Base-by-base conservation (phyloP, 805 yeast species). In the Metschnikowia rubicola region DNA sequence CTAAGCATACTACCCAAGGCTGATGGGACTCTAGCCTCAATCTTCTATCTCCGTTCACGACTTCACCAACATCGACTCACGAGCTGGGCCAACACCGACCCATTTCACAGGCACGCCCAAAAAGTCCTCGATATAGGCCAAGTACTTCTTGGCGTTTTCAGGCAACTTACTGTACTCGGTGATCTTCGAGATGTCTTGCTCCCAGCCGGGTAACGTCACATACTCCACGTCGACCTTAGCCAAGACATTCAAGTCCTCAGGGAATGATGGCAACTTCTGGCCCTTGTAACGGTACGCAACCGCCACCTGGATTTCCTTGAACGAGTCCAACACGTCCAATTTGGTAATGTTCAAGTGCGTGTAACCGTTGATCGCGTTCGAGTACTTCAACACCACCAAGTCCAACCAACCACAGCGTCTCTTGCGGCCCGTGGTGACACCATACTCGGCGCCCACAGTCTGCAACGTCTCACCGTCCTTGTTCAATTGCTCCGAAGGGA, bases 331-430 rank as follows among this genome's bases (percentile, higher is more conserved):
- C 37, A 94, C 97, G 63, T 94, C 99, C 63, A 94, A 80, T 70
- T 94, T 94, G 59, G 99, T 94, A 66, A 94, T 85, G 78, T 94
- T 94, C 65, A 94, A 76, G 43, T 86, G 79, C 39, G 99, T 94
- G 80, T 92, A 94, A 47, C 99, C 99, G 65, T 94, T 94, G 68
- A 94, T 88, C 65, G 84, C 70, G 48, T 90, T 82, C 34, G 97
- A 89, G 73, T 94, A 92, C 68, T 86, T 88, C 68, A 94, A 75
- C 28, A 94, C 97, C 21, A 94, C 98, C 60, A 94, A 76, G 71
- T 94, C 99, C 64, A 94, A 82, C 99, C 99, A 94, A 48, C 99
- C 99, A 70, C 99, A 94, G 73, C 99, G 84, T 77, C 99, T 87
- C 79, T 91, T 90, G 75, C 99, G 85, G 57, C 99, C 99, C 33